Evolutionary conservation across 2,329 filamentous ascomycete species (phyloP).

Genomic region (Taxawa tesnikishii): DNA sequence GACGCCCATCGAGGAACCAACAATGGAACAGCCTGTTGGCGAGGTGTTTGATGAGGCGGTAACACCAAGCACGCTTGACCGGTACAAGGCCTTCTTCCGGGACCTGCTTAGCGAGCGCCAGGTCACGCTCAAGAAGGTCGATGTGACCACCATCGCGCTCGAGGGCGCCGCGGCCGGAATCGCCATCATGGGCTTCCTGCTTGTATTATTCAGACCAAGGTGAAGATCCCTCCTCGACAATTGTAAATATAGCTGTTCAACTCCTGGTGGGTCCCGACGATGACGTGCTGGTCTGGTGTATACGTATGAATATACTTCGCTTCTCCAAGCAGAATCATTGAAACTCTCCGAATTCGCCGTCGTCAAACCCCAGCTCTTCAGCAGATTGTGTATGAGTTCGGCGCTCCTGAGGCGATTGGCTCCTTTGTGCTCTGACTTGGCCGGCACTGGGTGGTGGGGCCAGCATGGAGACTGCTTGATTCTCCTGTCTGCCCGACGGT

Average conservation of each 20-base stretch:
- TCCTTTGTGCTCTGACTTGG: slow-evolving; percentile 49
- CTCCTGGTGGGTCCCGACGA: too few species aligned
- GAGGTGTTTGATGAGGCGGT: slow-evolving; percentile 10
- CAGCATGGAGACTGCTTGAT: slow-evolving; percentile 32
- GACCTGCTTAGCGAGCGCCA: slow-evolving; percentile 31
- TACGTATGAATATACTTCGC: slow-evolving; percentile 1
- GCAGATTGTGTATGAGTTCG: slow-evolving; percentile 21
- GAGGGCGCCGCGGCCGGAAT: slow-evolving; percentile 31
- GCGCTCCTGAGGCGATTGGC: slow-evolving; percentile 12
- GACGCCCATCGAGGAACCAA: not conserved
- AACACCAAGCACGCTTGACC: not conserved
- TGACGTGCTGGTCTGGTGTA: too few species aligned
- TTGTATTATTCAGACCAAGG: slow-evolving; percentile 19
- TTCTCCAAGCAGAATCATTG: too few species aligned
- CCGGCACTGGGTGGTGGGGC: slow-evolving; percentile 56
- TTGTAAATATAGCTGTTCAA: too few species aligned
- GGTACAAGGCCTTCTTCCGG: slow-evolving; percentile 5
- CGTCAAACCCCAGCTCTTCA: slow-evolving; percentile 66
- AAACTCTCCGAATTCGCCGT: slow-evolving; percentile 83
- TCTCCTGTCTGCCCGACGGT: slow-evolving; percentile 43
- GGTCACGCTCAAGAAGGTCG: slow-evolving; percentile 31
- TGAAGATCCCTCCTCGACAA: too few species aligned
- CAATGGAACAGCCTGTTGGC: not conserved
- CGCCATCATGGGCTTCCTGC: slow-evolving; percentile 20
- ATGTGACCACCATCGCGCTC: slow-evolving; percentile 32